These are phyloP conservation scores for Sedum album DNA, from an alignment of 164 flowering plant species.

Conservation along the genomic window DNA sequence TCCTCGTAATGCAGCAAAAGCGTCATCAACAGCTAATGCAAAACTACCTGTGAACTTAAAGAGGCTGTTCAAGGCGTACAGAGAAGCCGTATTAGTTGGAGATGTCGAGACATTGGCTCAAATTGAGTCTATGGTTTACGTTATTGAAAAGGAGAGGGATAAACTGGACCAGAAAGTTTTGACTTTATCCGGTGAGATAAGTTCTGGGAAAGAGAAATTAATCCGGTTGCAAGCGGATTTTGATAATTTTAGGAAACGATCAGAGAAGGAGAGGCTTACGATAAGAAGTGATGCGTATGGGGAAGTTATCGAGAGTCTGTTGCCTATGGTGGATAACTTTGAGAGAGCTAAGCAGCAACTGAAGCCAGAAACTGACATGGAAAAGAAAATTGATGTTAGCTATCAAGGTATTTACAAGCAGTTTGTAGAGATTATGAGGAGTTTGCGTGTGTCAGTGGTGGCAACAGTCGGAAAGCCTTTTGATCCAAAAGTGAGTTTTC, in stretches of 20 bases:
- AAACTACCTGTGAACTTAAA: slow-evolving; percentile 20
- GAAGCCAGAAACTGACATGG: slow-evolving; percentile 74
- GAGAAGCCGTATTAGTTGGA: slow-evolving; percentile 52
- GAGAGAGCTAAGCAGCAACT: slow-evolving; percentile 76
- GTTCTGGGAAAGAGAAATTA: slow-evolving; percentile 60
- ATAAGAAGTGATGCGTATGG: slow-evolving; percentile 55
- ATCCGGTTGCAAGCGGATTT: slow-evolving; percentile 85
- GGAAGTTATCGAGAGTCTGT: slow-evolving; percentile 73
- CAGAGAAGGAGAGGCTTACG: slow-evolving; percentile 61
- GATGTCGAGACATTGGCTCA: slow-evolving; percentile 40
- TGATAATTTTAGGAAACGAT: slow-evolving; percentile 77
- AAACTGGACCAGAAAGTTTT: slow-evolving; percentile 43
- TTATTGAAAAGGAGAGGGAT: slow-evolving; percentile 48
- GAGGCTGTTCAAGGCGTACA: slow-evolving; percentile 40
- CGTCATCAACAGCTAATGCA: slow-evolving; percentile 13
- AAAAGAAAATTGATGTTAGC: slow-evolving; percentile 71
- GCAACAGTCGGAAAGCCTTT: slow-evolving; percentile 86
- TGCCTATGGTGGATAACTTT: slow-evolving; percentile 84
- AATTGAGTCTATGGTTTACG: slow-evolving; percentile 39
- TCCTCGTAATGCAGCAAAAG: background rate
- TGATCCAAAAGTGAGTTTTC: slow-evolving; percentile 73
- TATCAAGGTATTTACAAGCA: slow-evolving; percentile 97
- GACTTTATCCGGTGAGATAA: slow-evolving; percentile 42
- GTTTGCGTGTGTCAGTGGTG: slow-evolving; percentile 58
- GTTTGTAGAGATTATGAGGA: slow-evolving; percentile 83